Base-by-base conservation (phyloP, 2,329 filamentous ascomycete genomes). In the Ascochyta clinopodiicola region DNA sequence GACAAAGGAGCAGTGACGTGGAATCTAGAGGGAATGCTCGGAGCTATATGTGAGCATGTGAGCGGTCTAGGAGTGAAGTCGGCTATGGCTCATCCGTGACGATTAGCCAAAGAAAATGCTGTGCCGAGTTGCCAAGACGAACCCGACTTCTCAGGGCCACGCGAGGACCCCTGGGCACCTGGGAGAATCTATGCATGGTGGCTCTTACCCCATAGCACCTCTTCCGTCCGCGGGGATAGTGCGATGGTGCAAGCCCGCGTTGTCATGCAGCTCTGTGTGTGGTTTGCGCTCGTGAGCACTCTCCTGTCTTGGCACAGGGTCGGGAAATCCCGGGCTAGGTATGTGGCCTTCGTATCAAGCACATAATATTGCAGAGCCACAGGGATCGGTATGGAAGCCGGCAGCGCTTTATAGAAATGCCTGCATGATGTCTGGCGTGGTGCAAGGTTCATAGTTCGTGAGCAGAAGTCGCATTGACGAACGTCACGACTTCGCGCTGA, bases 71-170 rank as follows among this genome's bases (percentile, higher is more conserved):
- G 47, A 32, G 46, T 59, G 45, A 54, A 53, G 35, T 38, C 55
- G 62, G 63, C 55, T 63, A 64, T 53, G 62, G 60, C 60, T 57
- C 52, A 57, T 63, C 51, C 60, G 62, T 53, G 46, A 53, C 43
- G 44, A 46, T 51, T 56, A 34, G 54, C 60, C 58, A 63, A 65
- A 55, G 43, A 56, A 51, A 62, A 21, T 15, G 25, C 56, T 50
- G 46, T 37, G 54, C 61, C 56, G 46, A 51, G 54, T 46, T 38
- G 62, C 63, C 63, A 64, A 66, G 52, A 61, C 45, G 35, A 34
- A 49, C 31, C 21, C 35, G 53, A 50, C 17, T 19, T 58, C 56
- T 27, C 38, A 50, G 39, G 51, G 51, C 52, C 56, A 61, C 56
- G 43, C 56, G 55, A 56, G 25, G 55, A 58, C 50, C n/a, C 44